Conservation (phyloP, 2,329 filamentous ascomycete genomes). For the Cryphonectria radicalis region DNA sequence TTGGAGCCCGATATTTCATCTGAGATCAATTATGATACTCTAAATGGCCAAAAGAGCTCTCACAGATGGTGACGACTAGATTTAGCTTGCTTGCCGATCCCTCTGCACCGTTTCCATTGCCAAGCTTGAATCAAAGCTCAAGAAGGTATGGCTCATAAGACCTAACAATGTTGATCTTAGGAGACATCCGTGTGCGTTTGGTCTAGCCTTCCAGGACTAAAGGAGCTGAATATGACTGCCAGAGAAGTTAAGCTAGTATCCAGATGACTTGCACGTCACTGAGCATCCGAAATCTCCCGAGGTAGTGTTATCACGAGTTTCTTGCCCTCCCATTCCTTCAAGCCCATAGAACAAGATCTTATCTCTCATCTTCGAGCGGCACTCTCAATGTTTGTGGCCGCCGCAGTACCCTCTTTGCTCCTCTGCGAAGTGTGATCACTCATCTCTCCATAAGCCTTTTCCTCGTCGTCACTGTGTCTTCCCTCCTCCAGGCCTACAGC, state of each 20-base stretch:
- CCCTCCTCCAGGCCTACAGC: background rate
- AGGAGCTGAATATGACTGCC: background rate
- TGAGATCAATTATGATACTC: background rate
- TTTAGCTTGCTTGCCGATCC: background rate
- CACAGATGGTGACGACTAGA: background rate
- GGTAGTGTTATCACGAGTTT: background rate
- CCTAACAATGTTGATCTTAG: background rate
- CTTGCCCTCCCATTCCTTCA: background rate
- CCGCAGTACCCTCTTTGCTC: background rate
- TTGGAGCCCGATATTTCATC: background rate
- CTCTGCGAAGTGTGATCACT: background rate
- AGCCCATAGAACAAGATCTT: background rate
- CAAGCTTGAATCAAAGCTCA: background rate
- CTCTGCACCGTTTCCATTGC: background rate
- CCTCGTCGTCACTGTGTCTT: conserved; percentile 3
- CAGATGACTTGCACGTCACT: background rate
- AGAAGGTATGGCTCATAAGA: background rate
- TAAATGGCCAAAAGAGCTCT: background rate
- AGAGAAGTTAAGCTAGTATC: background rate
- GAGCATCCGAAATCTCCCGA: background rate
- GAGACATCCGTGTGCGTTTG: background rate
- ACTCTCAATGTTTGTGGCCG: background rate
- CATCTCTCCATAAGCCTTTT: conserved; percentile 4
- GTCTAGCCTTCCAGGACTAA: background rate
- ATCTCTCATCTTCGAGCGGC: background rate